Evolutionary conservation across 768 basidiomycete genomes (phyloP).

Genomic region (Leccinum obscurum): DNA sequence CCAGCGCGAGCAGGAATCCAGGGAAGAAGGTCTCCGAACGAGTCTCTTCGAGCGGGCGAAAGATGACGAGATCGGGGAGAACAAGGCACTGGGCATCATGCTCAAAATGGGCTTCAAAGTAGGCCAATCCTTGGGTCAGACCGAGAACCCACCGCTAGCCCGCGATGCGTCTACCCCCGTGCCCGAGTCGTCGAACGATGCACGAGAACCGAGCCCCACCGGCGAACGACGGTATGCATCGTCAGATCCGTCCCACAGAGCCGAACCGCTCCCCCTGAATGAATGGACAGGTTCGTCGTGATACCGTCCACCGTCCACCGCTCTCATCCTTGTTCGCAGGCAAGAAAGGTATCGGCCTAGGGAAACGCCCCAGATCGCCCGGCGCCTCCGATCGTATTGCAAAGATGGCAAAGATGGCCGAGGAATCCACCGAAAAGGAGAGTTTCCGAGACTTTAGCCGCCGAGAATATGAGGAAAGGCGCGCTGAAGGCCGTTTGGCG

Average conservation of each 20-base stretch:
- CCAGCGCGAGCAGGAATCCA: constrained; percentile 70
- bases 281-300: constrained; percentile 75
- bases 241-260: constrained; percentile 41
- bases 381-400: constrained; percentile 60
- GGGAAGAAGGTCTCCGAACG: constrained; percentile 75
- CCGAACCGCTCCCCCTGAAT: constrained; percentile 70
- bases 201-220: constrained; percentile 6
- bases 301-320: neutral
- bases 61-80: constrained; percentile 47
- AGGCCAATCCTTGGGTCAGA: constrained; percentile 71
- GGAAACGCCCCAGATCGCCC: constrained; percentile 69
- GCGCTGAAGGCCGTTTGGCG: constrained; percentile 68
- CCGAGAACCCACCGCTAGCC: constrained; percentile 14
- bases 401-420: constrained; percentile 69
- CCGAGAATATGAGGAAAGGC: constrained; percentile 73
- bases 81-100: constrained; percentile 88
- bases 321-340: constrained; percentile 46
- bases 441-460: constrained; percentile 71
- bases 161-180: constrained; percentile 1
- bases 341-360: constrained; percentile 72
- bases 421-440: constrained; percentile 45
- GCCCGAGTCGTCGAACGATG: neutral
- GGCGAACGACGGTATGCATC: constrained; percentile 1
- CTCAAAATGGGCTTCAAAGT: constrained; percentile 93
- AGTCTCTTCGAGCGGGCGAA: constrained; percentile 79